Conservation (phyloP, 108 stramenopile species). For the Aurantiochytrium sp. region DNA sequence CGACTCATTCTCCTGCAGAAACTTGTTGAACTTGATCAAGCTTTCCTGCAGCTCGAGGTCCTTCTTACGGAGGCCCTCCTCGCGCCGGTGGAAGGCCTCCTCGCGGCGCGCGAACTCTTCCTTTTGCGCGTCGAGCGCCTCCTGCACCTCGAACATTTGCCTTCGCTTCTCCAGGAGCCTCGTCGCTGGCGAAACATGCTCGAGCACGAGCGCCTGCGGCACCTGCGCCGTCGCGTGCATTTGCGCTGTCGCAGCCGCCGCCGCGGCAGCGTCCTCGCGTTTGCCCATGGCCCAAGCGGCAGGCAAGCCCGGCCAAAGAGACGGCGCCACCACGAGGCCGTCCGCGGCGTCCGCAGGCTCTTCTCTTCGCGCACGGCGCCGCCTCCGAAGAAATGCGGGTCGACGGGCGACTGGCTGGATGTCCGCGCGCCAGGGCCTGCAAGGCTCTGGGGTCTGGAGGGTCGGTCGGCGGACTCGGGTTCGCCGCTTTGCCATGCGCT, state of each 20-base stretch:
- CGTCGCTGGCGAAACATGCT: conserved; percentile 61
- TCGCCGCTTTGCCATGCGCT: background rate
- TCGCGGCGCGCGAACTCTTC: conserved; percentile 55
- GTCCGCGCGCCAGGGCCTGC: too few relatives aligned
- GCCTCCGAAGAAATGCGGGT: too few relatives aligned
- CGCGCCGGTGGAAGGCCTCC: conserved; percentile 60
- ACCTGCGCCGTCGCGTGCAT: background rate
- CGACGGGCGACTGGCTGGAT: too few relatives aligned
- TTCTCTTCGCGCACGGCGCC: too few relatives aligned
- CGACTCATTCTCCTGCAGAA: conserved; percentile 59
- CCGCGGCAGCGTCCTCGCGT: background rate
- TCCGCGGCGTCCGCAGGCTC: too few relatives aligned
- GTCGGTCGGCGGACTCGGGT: background rate
- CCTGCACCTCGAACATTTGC: conserved; percentile 67
- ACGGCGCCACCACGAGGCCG: too few relatives aligned
- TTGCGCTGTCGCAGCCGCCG: background rate
- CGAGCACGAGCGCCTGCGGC: conserved; percentile 33
- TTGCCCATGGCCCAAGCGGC: background rate
- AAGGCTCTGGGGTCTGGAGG: too few relatives aligned
- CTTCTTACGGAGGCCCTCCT: conserved; percentile 55
- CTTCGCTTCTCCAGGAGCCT: conserved; percentile 61
- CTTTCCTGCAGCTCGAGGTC: conserved; percentile 64
- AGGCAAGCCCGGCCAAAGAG: too few relatives aligned
- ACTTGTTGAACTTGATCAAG: conserved; percentile 66
- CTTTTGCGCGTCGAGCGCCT: conserved; percentile 63